A percentile compares a stretch with the other conserved stretches of the same genome.
These are phyloP conservation scores for Saccharomycopsis guyanensis DNA, from an alignment of 805 yeast species.

Conservation along the genomic window DNA sequence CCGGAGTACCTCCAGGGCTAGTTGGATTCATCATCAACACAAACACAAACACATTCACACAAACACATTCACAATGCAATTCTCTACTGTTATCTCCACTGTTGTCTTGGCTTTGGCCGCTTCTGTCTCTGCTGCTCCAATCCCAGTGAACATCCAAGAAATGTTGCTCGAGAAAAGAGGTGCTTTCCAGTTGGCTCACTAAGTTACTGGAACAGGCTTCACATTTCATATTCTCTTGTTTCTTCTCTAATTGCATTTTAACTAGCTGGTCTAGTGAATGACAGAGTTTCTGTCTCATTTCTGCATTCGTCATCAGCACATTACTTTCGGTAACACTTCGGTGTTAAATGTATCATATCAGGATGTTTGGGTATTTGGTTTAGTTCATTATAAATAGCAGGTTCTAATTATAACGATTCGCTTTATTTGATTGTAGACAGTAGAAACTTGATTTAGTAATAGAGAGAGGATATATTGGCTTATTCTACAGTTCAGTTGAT, in stretches of 20 bases:
- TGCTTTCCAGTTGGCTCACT: neutral
- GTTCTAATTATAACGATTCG: neutral
- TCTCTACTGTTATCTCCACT: conserved; percentile 9
- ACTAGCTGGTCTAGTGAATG: too few relatives aligned
- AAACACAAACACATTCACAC: neutral
- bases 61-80: conserved; percentile 3
- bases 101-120: conserved; percentile 5
- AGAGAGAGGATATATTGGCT: too few relatives aligned
- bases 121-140: conserved; percentile 11
- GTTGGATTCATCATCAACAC: neutral
- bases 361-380: neutral
- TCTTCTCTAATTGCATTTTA: too few relatives aligned
- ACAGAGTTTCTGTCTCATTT: too few relatives aligned
- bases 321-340: neutral
- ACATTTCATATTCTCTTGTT: too few relatives aligned
- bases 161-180: conserved; percentile 1
- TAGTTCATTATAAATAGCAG: neutral
- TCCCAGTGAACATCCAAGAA: conserved; percentile 10
- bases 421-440: neutral
- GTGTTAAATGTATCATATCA: neutral
- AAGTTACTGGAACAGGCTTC: too few relatives aligned
- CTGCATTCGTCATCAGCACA: too few relatives aligned
- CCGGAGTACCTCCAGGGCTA: too few relatives aligned
- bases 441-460: too few relatives aligned
- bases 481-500: too few relatives aligned